phyloP scores from a whole-genome alignment of 208 protist species.

The Wallacemonas sp. region DNA sequence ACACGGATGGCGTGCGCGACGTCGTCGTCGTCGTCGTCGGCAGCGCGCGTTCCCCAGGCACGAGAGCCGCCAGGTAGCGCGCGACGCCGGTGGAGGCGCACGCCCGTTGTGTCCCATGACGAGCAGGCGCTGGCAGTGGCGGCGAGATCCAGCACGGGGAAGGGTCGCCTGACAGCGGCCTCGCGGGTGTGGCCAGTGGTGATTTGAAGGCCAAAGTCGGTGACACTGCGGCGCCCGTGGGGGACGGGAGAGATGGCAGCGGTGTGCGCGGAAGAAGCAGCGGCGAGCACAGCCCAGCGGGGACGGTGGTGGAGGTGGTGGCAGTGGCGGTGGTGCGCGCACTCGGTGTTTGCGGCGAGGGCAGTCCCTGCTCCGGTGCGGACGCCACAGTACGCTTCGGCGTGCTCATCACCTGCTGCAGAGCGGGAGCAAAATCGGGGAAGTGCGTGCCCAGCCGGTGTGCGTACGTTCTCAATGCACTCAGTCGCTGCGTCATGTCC shows the following conservation, averaged over 20 bases:
- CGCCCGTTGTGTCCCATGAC: not conserved
- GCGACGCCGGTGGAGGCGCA: conserved; percentile 16
- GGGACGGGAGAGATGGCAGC: not conserved
- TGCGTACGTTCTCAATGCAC: not conserved
- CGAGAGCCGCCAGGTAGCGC: conserved; percentile 16
- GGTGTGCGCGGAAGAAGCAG: not conserved
- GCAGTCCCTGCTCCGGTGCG: not conserved
- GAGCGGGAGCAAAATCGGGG: conserved; percentile 3
- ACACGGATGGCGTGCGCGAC: not conserved
- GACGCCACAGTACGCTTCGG: not conserved
- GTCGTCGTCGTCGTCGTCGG: not conserved
- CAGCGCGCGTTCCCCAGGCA: not conserved
- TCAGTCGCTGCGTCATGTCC: not conserved
- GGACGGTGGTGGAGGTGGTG: not conserved
- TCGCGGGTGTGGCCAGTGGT: not conserved
- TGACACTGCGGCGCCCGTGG: not conserved
- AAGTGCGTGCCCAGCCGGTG: not conserved
- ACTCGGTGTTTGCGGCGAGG: conserved; percentile 1
- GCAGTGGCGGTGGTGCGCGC: not conserved
- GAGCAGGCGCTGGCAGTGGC: not conserved
- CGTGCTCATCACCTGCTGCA: conserved; percentile 1
- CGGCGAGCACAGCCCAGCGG: conserved; percentile 2
- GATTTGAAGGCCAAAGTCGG: not conserved
- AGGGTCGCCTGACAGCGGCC: too few relatives aligned
- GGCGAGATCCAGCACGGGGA: too few relatives aligned